A percentile compares a stretch with the other conserved stretches of the same genome.
phyloP scores from a whole-genome alignment of 2,329 filamentous ascomycete genomes.

The Ceratocystis lukuohia region DNA sequence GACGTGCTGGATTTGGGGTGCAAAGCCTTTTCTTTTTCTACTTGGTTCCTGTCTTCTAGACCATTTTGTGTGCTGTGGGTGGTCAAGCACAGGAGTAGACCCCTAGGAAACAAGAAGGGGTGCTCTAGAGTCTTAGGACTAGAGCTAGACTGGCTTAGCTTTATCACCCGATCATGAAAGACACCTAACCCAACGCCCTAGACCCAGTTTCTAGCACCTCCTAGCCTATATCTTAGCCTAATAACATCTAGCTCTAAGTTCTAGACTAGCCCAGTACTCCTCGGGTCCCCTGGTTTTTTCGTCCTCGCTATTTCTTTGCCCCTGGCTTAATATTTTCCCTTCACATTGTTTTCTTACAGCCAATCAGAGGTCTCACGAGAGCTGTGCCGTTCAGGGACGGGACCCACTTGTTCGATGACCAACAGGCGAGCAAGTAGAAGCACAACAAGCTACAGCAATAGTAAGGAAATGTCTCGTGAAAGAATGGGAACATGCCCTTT shows the following conservation, averaged over 20 bases:
- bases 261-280: no score
- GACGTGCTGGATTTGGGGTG: neutral
- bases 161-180: no score
- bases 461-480: neutral
- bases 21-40: neutral
- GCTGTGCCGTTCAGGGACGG: slow-evolving; percentile 1
- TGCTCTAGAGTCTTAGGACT: no score
- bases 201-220: no score
- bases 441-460: no score
- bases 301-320: neutral
- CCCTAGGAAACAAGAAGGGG: no score
- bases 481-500: neutral
- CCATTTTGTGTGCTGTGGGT: neutral
- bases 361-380: neutral
- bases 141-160: no score
- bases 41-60: neutral
- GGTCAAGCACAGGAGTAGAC: no score
- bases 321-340: neutral
- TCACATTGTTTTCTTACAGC: neutral
- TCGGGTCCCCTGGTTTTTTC: neutral
- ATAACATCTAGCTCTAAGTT: no score
- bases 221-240: no score
- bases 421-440: neutral
- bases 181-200: no score
- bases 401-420: neutral